Evolutionary conservation across 192 early-diverging fungal genomes (phyloP), one percentile per base, ranked within the genome.

Genomic region (Rhizophagus sp.): DNA sequence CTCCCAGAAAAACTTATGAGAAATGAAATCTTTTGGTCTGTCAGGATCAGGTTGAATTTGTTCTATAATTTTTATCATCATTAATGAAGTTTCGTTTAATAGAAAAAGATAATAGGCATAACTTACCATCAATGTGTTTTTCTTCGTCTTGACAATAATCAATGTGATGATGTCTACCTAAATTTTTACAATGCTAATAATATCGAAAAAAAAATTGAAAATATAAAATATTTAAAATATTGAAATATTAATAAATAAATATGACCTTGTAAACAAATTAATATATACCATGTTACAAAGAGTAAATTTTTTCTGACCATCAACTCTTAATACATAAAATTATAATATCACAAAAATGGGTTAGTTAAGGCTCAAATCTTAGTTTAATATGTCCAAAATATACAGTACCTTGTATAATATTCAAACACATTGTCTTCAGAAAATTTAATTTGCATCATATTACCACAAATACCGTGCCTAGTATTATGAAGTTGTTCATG

Each of bases 131-230:
- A 30, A 30, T n/a, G n/a, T n/a, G n/a, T n/a, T n/a, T 33, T 17
- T 50, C 65, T 8, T 24, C 17, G 57, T 62, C 34, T 67, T 81
- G 64, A 30, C 80, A 81, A 66, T 76, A 81, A 66, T 81, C 80
- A 22, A 81, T 67, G 67, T 81, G 80, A 34, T 34, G 30, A 30
- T 30, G 1, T 30, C 27, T 30, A 30, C 1, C 1, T 1, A 30
- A 30, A 30, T 30, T 30, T 30, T 30, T 30, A 30, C 30, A 30
- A 30, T 30, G 30, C 30, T 63, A 36, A 66, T 30, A 30, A 30
- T 30, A 30, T 30, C 30, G 30, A 4, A 34, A 34, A 34, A 3
- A 34, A 34, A 34, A 34, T 0, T 30, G 0, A 2, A 34, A 34
- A 34, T 34, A 34, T 34, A 34, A 1, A 34, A 1, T 34, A 34